Conservation (phyloP, 441 rosid species). For the Gossypium schwendimanii region DNA sequence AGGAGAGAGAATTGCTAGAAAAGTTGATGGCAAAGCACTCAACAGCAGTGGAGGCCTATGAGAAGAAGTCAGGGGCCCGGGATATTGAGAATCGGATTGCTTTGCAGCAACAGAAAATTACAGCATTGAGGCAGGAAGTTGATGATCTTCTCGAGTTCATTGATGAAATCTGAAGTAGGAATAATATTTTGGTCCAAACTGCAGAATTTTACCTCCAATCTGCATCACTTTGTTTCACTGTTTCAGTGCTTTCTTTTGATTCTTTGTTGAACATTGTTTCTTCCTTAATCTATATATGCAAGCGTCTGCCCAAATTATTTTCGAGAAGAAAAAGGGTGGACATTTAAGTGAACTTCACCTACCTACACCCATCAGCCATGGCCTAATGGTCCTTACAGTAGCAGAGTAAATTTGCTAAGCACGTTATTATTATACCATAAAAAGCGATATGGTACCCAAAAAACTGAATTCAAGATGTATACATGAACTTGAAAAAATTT, state of each 20-base stretch:
- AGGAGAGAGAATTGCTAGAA: constrained; percentile 82
- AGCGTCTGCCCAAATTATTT: neutral
- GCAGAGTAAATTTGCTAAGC: neutral
- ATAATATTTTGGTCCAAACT: neutral
- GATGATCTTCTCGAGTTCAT: constrained; percentile 75
- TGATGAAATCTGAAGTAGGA: constrained; percentile 39
- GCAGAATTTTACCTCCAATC: neutral
- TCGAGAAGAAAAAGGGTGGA: too few relatives aligned
- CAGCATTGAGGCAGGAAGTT: constrained; percentile 66
- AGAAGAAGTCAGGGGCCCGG: constrained; percentile 55
- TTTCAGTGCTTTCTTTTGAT: neutral
- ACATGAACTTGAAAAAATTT: neutral
- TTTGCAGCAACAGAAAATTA: constrained; percentile 56
- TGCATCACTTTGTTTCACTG: neutral
- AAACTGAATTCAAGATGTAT: neutral
- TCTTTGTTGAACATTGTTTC: neutral
- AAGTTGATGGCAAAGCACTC: constrained; percentile 73
- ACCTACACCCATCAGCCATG: too few relatives aligned
- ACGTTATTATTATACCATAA: neutral
- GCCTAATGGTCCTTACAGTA: too few relatives aligned
- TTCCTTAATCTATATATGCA: neutral
- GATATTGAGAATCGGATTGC: constrained; percentile 70
- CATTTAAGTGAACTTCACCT: too few relatives aligned
- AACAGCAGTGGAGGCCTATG: constrained; percentile 60
- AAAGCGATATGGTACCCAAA: neutral